Percentiles rank a stretch among this genome's conserved stretches.
Evolutionary conservation across 805 yeast genomes (phyloP).

Genomic region (Ogataea paradorogensis): DNA sequence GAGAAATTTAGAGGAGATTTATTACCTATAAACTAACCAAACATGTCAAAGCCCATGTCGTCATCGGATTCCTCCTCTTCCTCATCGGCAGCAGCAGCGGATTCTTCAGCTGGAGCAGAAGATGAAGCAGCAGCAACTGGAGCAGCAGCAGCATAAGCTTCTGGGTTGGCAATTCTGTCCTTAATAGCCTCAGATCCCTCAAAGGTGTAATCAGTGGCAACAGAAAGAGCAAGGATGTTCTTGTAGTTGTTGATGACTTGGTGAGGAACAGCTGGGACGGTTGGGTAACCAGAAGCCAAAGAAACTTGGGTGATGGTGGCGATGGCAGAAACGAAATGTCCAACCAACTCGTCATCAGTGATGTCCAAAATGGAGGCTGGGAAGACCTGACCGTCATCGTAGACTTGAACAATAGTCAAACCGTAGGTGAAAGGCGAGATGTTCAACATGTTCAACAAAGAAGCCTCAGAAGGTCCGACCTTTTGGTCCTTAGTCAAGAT

Average conservation of each 20-base stretch:
- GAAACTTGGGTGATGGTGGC: slow-evolving; percentile 93
- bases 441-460: slow-evolving; percentile 98
- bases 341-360: slow-evolving; percentile 93
- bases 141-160: slow-evolving; percentile 99
- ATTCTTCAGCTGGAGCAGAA: slow-evolving; percentile 57
- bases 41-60: slow-evolving; percentile 99
- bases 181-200: slow-evolving; percentile 98
- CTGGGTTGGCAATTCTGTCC: slow-evolving; percentile 99
- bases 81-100: slow-evolving; percentile 70
- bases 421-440: slow-evolving; percentile 99
- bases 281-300: slow-evolving; percentile 98
- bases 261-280: slow-evolving; percentile 99
- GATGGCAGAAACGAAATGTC: slow-evolving; percentile 90
- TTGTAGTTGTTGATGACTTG: slow-evolving; percentile 98
- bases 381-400: slow-evolving; percentile 98
- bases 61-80: slow-evolving; percentile 64
- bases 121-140: slow-evolving; percentile 89
- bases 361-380: slow-evolving; percentile 95
- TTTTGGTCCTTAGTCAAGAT: slow-evolving; percentile 81
- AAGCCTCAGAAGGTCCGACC: slow-evolving; percentile 99
- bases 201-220: slow-evolving; percentile 98
- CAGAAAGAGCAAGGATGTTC: slow-evolving; percentile 95
- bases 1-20: background rate
- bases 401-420: slow-evolving; percentile 93
- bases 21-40: slow-evolving; percentile 62